These are phyloP conservation scores for Lagenaria siceraria DNA, from an alignment of 306 rosid genomes.

Conservation along the genomic window DNA sequence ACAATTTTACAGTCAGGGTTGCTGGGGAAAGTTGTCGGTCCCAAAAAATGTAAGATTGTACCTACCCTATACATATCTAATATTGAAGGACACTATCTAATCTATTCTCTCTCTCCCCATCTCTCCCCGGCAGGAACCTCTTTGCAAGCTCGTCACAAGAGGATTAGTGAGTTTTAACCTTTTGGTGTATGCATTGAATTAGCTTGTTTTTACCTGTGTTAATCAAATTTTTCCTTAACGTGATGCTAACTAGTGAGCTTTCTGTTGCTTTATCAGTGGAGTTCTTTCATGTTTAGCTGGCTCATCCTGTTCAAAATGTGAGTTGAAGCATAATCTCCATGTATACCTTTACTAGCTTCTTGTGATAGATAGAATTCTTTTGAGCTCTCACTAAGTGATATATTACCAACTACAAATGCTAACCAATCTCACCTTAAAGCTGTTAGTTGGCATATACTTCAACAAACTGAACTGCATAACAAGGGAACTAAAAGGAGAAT, in stretches of 20 bases:
- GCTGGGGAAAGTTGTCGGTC: constrained; percentile 27
- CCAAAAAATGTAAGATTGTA: constrained; percentile 34
- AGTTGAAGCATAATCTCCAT: not conserved
- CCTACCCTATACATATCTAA: constrained; percentile 1
- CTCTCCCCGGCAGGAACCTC: constrained; percentile 27
- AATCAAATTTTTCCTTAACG: not conserved
- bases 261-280: constrained; percentile 25
- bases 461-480: not conserved
- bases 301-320: not conserved
- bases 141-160: constrained; percentile 33
- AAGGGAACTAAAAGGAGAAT: not conserved
- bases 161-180: constrained; percentile 30
- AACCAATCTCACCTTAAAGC: not conserved
- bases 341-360: not conserved
- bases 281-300: constrained; percentile 25
- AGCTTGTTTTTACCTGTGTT: not conserved
- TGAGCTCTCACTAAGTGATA: not conserved
- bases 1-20: constrained; percentile 25
- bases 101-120: not conserved
- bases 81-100: not conserved
- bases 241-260: not conserved
- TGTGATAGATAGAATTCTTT: not conserved
- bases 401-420: not conserved
- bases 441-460: not conserved
- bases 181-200: not conserved